Percentiles rank a stretch among this genome's conserved stretches.
These are phyloP conservation scores for Tulasnella sp. DNA, from an alignment of 768 basidiomycete species.

Conservation along the genomic window DNA sequence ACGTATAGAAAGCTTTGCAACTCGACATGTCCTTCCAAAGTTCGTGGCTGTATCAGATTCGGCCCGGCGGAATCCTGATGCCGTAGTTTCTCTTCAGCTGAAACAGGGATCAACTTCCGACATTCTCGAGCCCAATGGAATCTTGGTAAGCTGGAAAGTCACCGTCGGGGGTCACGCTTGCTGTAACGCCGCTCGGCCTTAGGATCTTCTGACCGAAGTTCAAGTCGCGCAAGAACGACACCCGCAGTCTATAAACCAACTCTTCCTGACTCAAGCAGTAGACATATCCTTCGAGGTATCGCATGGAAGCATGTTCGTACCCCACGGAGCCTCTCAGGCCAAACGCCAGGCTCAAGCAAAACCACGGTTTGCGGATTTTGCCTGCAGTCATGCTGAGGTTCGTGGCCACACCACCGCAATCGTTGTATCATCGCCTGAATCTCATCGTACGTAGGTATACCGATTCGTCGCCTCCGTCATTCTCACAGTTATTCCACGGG, in stretches of 20 bases:
- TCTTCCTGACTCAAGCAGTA: constrained; percentile 45
- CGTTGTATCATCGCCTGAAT: neutral
- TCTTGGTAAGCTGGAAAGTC: constrained; percentile 47
- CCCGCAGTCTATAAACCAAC: neutral
- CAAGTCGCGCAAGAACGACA: neutral
- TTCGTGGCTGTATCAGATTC: constrained; percentile 30
- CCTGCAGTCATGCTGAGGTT: constrained; percentile 63
- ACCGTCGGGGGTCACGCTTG: neutral
- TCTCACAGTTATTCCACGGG: constrained; percentile 63
- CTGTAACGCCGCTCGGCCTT: neutral
- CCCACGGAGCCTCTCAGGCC: constrained; percentile 49
- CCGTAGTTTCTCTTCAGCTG: neutral
- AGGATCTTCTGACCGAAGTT: neutral
- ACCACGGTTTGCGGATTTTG: constrained; percentile 75
- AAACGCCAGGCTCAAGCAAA: constrained; percentile 47
- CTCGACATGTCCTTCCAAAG: constrained; percentile 77
- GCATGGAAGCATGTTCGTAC: constrained; percentile 44
- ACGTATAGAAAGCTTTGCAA: constrained; percentile 58
- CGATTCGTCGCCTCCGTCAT: constrained; percentile 62
- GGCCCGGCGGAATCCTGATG: neutral
- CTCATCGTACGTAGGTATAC: constrained; percentile 50
- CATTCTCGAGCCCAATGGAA: constrained; percentile 55
- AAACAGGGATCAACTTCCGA: constrained; percentile 45
- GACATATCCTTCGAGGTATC: constrained; percentile 50
- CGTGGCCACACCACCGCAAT: constrained; percentile 8